These are phyloP conservation scores for Tylopilus sp. DNA, from an alignment of 1,284 basidiomycete species.

Conservation along the genomic window DNA sequence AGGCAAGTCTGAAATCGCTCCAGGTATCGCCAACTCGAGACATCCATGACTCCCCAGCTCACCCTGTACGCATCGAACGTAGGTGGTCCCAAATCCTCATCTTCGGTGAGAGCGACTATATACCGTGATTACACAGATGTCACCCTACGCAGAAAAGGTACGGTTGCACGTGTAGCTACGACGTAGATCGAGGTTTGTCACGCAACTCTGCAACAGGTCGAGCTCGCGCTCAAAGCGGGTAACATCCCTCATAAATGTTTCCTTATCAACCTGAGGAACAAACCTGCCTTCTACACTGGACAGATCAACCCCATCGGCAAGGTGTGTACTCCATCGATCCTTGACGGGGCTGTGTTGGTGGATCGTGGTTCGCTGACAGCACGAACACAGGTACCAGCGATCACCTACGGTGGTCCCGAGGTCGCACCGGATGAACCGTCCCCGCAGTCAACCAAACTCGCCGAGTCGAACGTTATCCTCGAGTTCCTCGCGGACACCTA, in stretches of 20 bases:
- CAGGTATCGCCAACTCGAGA: too few relatives aligned
- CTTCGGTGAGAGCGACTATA: too few relatives aligned
- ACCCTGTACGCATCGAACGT: too few relatives aligned
- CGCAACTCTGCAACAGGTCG: conserved; percentile 34
- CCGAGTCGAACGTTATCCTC: conserved; percentile 59
- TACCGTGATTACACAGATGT: not conserved
- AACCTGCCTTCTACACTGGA: conserved; percentile 57
- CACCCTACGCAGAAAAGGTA: not conserved
- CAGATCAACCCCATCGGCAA: conserved; percentile 39
- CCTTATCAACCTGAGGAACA: conserved; percentile 53
- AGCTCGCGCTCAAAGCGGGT: conserved; percentile 56
- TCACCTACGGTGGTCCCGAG: conserved; percentile 56
- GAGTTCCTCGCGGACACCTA: conserved; percentile 60
- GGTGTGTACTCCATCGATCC: not conserved
- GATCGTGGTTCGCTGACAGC: not conserved
- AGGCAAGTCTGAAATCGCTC: too few relatives aligned
- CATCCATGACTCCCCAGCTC: too few relatives aligned
- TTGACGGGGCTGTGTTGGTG: not conserved
- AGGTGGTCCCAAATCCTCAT: too few relatives aligned
- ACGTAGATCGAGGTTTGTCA: not conserved
- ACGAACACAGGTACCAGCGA: conserved; percentile 5
- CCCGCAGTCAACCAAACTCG: conserved; percentile 53
- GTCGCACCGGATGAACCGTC: conserved; percentile 51
- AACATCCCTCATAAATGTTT: conserved; percentile 45
- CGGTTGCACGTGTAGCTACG: not conserved